Evolutionary conservation across 352 stramenopile genomes (phyloP).

Genomic region (Blastocystis sp.): DNA sequence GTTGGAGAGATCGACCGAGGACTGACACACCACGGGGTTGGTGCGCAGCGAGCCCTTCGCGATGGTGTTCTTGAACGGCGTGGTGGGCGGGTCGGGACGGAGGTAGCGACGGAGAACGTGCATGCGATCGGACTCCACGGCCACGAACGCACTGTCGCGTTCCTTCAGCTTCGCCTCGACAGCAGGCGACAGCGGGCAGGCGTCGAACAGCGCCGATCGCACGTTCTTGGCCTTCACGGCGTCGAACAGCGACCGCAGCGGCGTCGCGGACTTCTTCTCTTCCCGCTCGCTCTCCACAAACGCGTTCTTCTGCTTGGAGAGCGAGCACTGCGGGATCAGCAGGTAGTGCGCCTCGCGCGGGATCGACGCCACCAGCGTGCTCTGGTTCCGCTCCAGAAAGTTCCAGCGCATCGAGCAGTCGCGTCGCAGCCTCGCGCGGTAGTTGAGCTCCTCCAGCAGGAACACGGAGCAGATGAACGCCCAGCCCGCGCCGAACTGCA

Average conservation of each 20-base stretch:
- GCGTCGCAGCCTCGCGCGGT: background rate
- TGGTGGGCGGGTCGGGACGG: constrained; percentile 18
- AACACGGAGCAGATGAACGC: constrained; percentile 48
- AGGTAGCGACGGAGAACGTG: constrained; percentile 21
- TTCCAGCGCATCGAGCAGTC: constrained; percentile 11
- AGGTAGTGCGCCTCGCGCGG: constrained; percentile 1
- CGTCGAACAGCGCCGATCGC: background rate
- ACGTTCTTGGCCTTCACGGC: background rate
- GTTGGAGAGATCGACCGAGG: background rate
- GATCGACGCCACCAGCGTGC: background rate
- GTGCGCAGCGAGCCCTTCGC: background rate
- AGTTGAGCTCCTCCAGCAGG: constrained; percentile 32
- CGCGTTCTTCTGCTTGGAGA: background rate
- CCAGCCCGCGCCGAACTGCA: constrained; percentile 48
- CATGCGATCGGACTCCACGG: constrained; percentile 4
- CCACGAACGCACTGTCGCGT: constrained; percentile 20
- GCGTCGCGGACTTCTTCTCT: background rate
- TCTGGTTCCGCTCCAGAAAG: background rate
- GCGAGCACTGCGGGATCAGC: constrained; percentile 5
- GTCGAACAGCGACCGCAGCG: background rate
- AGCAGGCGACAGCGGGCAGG: background rate
- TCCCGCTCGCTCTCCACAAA: background rate
- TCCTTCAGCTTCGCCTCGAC: constrained; percentile 26
- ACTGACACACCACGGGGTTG: background rate
- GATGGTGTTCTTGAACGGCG: background rate